Evolutionary conservation across 192 early-diverging fungal genomes (phyloP).

Genomic region (Podila epigama): DNA sequence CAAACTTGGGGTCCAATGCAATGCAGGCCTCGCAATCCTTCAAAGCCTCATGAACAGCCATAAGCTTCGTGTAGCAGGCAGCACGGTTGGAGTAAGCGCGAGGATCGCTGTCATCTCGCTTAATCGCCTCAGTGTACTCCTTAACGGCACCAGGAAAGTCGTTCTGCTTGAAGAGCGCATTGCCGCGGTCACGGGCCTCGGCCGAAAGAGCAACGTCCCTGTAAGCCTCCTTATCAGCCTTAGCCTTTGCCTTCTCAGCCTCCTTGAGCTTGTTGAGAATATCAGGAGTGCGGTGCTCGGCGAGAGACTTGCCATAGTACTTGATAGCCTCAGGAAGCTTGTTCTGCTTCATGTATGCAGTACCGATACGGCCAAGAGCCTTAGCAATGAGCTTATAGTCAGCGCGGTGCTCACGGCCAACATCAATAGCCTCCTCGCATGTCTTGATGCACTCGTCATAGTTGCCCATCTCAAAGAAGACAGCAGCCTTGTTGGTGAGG

Average conservation of each 20-base stretch:
- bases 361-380: conserved; percentile 91
- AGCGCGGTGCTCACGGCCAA: conserved; percentile 86
- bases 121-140: conserved; percentile 96
- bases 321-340: conserved; percentile 89
- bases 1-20: conserved; percentile 83
- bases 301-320: conserved; percentile 90
- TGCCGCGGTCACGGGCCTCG: conserved; percentile 93
- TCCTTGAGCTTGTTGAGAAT: conserved; percentile 89
- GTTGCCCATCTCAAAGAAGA: conserved; percentile 92
- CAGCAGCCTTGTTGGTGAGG: conserved; percentile 97
- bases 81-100: conserved; percentile 97
- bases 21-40: conserved; percentile 95
- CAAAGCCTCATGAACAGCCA: conserved; percentile 92
- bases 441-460: conserved; percentile 93
- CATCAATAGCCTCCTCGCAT: conserved; percentile 91
- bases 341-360: conserved; percentile 82
- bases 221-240: conserved; percentile 87
- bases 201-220: conserved; percentile 81
- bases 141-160: conserved; percentile 88
- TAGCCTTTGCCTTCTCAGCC: conserved; percentile 81
- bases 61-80: conserved; percentile 93
- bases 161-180: conserved; percentile 90
- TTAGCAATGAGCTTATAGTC: conserved; percentile 98
- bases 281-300: conserved; percentile 96
- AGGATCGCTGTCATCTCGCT: conserved; percentile 90